A percentile compares a stretch with the other conserved stretches of the same genome.
Conservation (phyloP, 306 rosid species). For the Vigna hirtella region DNA sequence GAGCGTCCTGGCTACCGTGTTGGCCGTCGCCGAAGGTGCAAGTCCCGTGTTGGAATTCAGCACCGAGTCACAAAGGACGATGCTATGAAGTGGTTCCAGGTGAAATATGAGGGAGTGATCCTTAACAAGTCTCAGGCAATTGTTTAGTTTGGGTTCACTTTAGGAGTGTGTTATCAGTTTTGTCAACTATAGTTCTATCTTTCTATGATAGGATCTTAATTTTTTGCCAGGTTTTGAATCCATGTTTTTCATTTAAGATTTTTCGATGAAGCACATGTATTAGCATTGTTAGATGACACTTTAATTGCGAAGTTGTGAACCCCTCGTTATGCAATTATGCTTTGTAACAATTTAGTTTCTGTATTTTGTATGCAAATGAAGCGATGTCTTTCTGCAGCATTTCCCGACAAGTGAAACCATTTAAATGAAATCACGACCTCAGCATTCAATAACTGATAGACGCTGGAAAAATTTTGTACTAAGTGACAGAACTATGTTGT, state of each 20-base stretch:
- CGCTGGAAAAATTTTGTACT: neutral
- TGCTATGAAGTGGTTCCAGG: conserved; percentile 96
- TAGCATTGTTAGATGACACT: neutral
- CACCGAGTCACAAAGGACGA: conserved; percentile 89
- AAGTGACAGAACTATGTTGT: too few relatives aligned
- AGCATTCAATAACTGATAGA: neutral
- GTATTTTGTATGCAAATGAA: neutral
- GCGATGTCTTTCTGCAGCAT: neutral
- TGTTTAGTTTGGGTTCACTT: conserved; percentile 38
- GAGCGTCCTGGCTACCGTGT: conserved; percentile 92
- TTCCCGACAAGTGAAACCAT: neutral
- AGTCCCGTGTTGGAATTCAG: conserved; percentile 82
- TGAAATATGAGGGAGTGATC: conserved; percentile 88
- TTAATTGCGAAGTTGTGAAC: neutral
- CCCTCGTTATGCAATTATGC: neutral
- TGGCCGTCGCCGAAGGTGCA: conserved; percentile 86
- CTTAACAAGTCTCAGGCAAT: conserved; percentile 79
- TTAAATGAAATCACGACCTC: too few relatives aligned
- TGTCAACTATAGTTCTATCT: conserved; percentile 38
- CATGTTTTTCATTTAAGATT: conserved; percentile 23
- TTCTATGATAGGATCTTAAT: conserved; percentile 33
- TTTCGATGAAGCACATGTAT: conserved; percentile 15
- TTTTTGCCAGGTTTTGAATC: conserved; percentile 30
- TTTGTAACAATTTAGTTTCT: neutral
- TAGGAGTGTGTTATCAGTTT: conserved; percentile 40